Base-by-base conservation (phyloP, 1,284 basidiomycete species). In the Microbotryomycetes sp. region DNA sequence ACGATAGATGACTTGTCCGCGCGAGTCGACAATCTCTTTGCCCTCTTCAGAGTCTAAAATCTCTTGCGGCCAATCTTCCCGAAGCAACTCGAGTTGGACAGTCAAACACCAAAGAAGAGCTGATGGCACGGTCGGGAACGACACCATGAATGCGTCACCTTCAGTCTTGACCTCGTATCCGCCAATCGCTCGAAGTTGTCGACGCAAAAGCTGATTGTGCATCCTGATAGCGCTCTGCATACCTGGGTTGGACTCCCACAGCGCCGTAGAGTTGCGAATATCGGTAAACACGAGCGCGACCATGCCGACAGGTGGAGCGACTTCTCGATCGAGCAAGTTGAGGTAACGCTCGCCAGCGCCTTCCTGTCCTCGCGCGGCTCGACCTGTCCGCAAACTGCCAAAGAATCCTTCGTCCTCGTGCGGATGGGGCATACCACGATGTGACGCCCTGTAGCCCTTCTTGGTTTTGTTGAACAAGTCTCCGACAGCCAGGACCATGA, bases 111-210 rank as follows among this genome's bases (percentile, higher is more conserved):
- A 98, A 79, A 92, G 84, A 45, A 98, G 76, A 0, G 91, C 96
- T 0, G 89, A 82, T 3, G 90, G 81, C 7, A 92, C 85, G 4
- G 85, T 89, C 9, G 89, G 88, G 81, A 99, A 98, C 18, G 92
- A 93, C 52, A 94, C 93, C 89, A 98, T 96, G 80, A 98, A 98
- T 0, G 94, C 87, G 73, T 98, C 96, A 41, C 96, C 96, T 86
- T 98, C 96, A 23, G 96, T 98, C 78, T 99, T 99, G 72, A 97
- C 94, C 77, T 98, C 93, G 76, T 97, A 99, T 0, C 96, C 96
- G 47, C 92, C 93, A 72, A 93, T 94, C 56, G 89, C 81, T 30
- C 94, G 84, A 48, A 98, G 78, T 68, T 90, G 87, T 11, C 93
- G 82, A 24, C 94, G 85, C 61, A 98, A 81, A 16, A 97, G 79